Evolutionary conservation across 805 yeast genomes (phyloP).

Genomic region (Hemisphaericaspora nanyangensis): DNA sequence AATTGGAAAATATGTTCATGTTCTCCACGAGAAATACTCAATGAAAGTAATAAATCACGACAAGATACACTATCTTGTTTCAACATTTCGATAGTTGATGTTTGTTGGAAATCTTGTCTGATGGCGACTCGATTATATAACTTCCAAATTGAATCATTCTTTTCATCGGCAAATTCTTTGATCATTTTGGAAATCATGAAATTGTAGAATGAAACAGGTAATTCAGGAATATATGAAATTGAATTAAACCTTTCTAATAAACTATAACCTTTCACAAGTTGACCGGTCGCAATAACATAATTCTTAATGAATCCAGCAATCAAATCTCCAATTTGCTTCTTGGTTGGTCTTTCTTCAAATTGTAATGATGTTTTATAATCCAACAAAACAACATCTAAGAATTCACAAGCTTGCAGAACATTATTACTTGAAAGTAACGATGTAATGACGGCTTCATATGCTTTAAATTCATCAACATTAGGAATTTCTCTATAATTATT

Average conservation of each 20-base stretch:
- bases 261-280: conserved; percentile 19
- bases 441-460: conserved; percentile 51
- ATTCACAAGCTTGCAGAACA: conserved; percentile 46
- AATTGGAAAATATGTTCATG: conserved; percentile 31
- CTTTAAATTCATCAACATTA: conserved; percentile 33
- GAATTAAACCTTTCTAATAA: conserved; percentile 25
- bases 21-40: conserved; percentile 32
- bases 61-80: conserved; percentile 11
- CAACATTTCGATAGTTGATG: conserved; percentile 8
- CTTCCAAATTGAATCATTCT: conserved; percentile 21
- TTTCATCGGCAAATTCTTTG: conserved; percentile 13
- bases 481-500: conserved; percentile 33
- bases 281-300: conserved; percentile 7
- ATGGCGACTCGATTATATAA: conserved; percentile 32
- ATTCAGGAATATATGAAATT: conserved; percentile 33
- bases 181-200: conserved; percentile 26
- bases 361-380: conserved; percentile 34
- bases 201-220: conserved; percentile 25
- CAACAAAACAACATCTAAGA: conserved; percentile 51
- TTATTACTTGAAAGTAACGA: conserved; percentile 51
- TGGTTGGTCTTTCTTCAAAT: conserved; percentile 11
- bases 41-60: conserved; percentile 28
- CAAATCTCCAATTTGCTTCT: conserved; percentile 33
- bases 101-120: conserved; percentile 30
- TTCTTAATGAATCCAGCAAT: conserved; percentile 43